Conservation (phyloP, 2,329 filamentous ascomycete species). For the Cladobotryum protrusum region DNA sequence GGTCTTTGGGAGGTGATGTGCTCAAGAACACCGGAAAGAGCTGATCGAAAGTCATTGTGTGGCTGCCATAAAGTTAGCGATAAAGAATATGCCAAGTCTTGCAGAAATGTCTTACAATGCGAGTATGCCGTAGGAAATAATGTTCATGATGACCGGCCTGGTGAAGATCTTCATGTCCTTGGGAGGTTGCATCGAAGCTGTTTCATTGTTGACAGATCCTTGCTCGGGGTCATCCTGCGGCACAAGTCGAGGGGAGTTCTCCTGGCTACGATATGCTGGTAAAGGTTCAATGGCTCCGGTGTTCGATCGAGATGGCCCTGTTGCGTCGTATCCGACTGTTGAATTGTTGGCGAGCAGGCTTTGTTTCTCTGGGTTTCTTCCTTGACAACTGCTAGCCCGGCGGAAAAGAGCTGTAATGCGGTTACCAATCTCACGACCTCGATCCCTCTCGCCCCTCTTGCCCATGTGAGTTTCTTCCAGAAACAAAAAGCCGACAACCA, state of each 20-base stretch:
- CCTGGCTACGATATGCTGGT: slow-evolving; percentile 58
- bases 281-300: slow-evolving; percentile 37
- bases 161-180: slow-evolving; percentile 62
- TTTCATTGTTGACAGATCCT: slow-evolving; percentile 1
- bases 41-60: slow-evolving; percentile 95
- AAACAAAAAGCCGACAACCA: slow-evolving; percentile 75
- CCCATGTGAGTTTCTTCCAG: slow-evolving; percentile 89
- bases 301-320: background rate
- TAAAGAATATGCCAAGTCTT: background rate
- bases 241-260: slow-evolving; percentile 45
- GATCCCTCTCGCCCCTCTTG: slow-evolving; percentile 69
- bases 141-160: slow-evolving; percentile 76
- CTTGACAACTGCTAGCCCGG: slow-evolving; percentile 26
- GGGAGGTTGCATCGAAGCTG: background rate
- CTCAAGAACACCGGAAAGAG: slow-evolving; percentile 89
- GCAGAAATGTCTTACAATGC: slow-evolving; percentile 68
- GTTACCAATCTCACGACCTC: slow-evolving; percentile 68
- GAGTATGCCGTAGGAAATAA: slow-evolving; percentile 83
- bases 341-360: slow-evolving; percentile 58
- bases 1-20: slow-evolving; percentile 49
- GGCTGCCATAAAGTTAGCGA: slow-evolving; percentile 46
- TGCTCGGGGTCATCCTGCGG: slow-evolving; percentile 22
- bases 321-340: slow-evolving; percentile 56
- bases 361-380: slow-evolving; percentile 48
- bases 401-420: slow-evolving; percentile 52